Conservation (phyloP, 2,329 filamentous ascomycete species). For the Neodidymelliopsis sp. region DNA sequence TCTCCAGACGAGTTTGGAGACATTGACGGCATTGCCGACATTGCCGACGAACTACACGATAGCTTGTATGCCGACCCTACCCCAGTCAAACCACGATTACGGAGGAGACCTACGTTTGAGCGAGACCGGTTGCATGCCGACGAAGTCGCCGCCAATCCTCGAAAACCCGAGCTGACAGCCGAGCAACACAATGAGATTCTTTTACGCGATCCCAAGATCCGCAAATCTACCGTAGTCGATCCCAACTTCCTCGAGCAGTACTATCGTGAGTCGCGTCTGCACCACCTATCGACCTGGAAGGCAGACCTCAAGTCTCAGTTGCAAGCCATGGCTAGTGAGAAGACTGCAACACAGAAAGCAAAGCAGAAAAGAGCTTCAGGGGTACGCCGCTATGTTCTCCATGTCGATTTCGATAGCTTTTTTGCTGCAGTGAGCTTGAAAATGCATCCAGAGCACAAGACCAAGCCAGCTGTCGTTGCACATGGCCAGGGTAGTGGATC, state of each 20-base stretch:
- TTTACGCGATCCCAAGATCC: conserved; percentile 81
- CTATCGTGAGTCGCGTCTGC: conserved; percentile 91
- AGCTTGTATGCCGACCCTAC: conserved; percentile 33
- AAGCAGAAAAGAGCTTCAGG: conserved; percentile 66
- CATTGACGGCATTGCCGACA: conserved; percentile 4
- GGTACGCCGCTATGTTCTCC: conserved; percentile 81
- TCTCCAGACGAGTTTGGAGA: conserved; percentile 9
- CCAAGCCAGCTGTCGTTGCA: conserved; percentile 87
- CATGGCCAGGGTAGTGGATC: conserved; percentile 86
- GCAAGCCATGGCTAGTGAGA: conserved; percentile 79
- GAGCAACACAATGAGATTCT: conserved; percentile 92
- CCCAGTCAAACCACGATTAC: conserved; percentile 17
- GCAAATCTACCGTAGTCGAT: conserved; percentile 89
- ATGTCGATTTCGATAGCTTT: conserved; percentile 98
- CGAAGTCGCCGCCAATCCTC: conserved; percentile 12
- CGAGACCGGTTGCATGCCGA: conserved; percentile 16
- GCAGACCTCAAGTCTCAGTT: conserved; percentile 89
- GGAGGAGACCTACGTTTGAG: conserved; percentile 7
- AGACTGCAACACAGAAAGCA: conserved; percentile 59
- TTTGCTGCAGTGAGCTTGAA: conserved; percentile 93
- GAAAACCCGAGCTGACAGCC: conserved; percentile 67
- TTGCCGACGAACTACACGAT: conserved; percentile 26
- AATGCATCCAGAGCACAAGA: conserved; percentile 74
- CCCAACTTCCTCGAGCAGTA: conserved; percentile 94
- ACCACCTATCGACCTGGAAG: conserved; percentile 97